These are phyloP conservation scores for Macrophomina phaseolina DNA, from an alignment of 2,329 filamentous ascomycete species.

Conservation along the genomic window DNA sequence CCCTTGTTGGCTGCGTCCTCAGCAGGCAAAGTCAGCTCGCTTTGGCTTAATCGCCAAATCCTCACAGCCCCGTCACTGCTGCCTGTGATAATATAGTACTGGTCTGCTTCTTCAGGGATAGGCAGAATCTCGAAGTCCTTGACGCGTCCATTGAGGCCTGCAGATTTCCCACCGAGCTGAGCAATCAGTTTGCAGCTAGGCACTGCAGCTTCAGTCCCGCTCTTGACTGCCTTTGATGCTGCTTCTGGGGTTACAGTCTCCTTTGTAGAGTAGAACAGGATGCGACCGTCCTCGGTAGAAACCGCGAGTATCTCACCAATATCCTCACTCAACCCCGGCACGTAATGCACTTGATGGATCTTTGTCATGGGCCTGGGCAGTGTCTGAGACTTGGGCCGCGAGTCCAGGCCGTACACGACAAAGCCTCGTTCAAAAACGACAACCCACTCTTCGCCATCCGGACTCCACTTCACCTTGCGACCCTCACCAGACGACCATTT, in stretches of 20 bases:
- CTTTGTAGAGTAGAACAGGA: slow-evolving; percentile 80
- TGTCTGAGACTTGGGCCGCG: slow-evolving; percentile 76
- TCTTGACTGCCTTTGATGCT: slow-evolving; percentile 44
- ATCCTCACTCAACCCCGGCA: slow-evolving; percentile 52
- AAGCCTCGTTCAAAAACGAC: slow-evolving; percentile 87
- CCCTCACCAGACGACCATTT: slow-evolving; percentile 82
- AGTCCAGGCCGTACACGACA: slow-evolving; percentile 87
- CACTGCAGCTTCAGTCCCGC: slow-evolving; percentile 56
- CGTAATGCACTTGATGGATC: slow-evolving; percentile 80
- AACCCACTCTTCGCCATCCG: slow-evolving; percentile 79
- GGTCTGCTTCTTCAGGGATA: slow-evolving; percentile 46
- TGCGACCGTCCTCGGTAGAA: slow-evolving; percentile 87
- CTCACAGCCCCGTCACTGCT: slow-evolving; percentile 87
- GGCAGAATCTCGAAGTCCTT: slow-evolving; percentile 83
- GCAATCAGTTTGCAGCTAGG: slow-evolving; percentile 68
- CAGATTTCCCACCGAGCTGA: slow-evolving; percentile 77
- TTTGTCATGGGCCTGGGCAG: slow-evolving; percentile 74
- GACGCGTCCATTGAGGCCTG: slow-evolving; percentile 72
- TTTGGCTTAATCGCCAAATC: slow-evolving; percentile 67
- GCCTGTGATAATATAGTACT: slow-evolving; percentile 68
- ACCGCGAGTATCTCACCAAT: slow-evolving; percentile 68
- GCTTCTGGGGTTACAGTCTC: slow-evolving; percentile 46
- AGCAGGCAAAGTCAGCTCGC: slow-evolving; percentile 34
- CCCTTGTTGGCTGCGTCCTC: slow-evolving; percentile 30
- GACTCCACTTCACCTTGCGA: slow-evolving; percentile 79